Percentiles rank a stretch among this genome's conserved stretches.
phyloP scores from a whole-genome alignment of 1,284 basidiomycete genomes.

The Pisolithus thermaeus region DNA sequence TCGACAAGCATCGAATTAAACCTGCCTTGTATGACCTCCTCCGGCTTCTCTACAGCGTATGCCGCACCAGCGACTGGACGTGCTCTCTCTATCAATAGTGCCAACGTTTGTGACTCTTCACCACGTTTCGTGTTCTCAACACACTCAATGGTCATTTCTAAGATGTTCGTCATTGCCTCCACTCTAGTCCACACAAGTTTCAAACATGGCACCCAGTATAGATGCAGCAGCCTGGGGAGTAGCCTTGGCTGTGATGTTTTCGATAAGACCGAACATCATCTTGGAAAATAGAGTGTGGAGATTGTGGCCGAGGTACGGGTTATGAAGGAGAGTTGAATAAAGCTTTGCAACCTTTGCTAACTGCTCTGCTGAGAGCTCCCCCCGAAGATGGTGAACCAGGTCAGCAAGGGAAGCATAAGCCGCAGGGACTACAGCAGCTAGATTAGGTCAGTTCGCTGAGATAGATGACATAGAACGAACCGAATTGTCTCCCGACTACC shows the following conservation, averaged over 20 bases:
- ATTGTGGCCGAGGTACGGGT: constrained; percentile 75
- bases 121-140: constrained; percentile 47
- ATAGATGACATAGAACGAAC: constrained; percentile 31
- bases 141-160: constrained; percentile 50
- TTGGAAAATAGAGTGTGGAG: constrained; percentile 93
- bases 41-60: constrained; percentile 72
- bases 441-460: constrained; percentile 8
- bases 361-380: constrained; percentile 78
- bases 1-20: neutral
- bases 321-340: constrained; percentile 88
- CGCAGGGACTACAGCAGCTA: constrained; percentile 54
- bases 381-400: constrained; percentile 87
- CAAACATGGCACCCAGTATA: constrained; percentile 72
- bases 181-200: constrained; percentile 86
- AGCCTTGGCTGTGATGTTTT: constrained; percentile 76
- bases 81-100: constrained; percentile 67
- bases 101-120: constrained; percentile 39
- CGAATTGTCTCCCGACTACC: constrained; percentile 81
- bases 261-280: constrained; percentile 87
- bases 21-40: constrained; percentile 68
- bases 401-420: constrained; percentile 92
- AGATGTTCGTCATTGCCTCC: constrained; percentile 70
- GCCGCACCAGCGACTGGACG: constrained; percentile 72
- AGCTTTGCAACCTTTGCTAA: constrained; percentile 79
- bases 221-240: constrained; percentile 60